phyloP scores from a whole-genome alignment of 495 filamentous ascomycete species.

The Penicillium maclennaniae region DNA sequence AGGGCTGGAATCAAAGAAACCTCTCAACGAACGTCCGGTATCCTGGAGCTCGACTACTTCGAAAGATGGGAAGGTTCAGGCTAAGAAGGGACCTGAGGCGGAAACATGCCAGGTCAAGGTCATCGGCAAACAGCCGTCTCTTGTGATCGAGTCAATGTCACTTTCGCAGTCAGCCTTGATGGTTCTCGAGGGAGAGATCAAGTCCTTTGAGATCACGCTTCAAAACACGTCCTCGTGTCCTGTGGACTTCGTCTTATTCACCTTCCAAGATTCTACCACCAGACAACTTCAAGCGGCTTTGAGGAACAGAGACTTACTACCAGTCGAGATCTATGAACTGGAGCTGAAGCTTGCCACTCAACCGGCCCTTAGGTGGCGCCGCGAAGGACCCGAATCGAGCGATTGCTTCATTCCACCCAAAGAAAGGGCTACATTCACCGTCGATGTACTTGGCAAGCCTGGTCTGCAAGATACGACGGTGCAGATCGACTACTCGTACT shows the following conservation, averaged over 20 bases:
- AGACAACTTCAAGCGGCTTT: constrained; percentile 70
- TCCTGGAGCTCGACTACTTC: constrained; percentile 51
- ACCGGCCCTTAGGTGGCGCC: constrained; percentile 65
- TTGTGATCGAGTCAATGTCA: constrained; percentile 70
- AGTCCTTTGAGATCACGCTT: constrained; percentile 72
- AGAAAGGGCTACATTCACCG: constrained; percentile 67
- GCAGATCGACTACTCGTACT: constrained; percentile 75
- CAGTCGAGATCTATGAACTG: constrained; percentile 77
- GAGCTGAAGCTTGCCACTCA: constrained; percentile 72
- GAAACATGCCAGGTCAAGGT: constrained; percentile 56
- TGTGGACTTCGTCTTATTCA: constrained; percentile 80
- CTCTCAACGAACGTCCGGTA: constrained; percentile 49
- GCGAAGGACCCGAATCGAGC: constrained; percentile 43
- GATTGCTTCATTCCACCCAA: constrained; percentile 61
- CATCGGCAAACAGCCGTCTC: constrained; percentile 70
- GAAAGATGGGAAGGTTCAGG: constrained; percentile 35
- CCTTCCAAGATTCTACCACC: constrained; percentile 85
- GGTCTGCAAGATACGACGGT: constrained; percentile 77
- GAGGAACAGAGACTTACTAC: constrained; percentile 67
- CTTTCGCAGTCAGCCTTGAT: constrained; percentile 84
- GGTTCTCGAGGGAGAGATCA: constrained; percentile 83
- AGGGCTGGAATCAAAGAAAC: constrained; percentile 59
- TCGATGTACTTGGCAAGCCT: constrained; percentile 81
- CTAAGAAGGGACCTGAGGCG: constrained; percentile 35
- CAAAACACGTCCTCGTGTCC: constrained; percentile 72